Base-by-base conservation (phyloP, 306 rosid species). In the Glycine tomentella region DNA sequence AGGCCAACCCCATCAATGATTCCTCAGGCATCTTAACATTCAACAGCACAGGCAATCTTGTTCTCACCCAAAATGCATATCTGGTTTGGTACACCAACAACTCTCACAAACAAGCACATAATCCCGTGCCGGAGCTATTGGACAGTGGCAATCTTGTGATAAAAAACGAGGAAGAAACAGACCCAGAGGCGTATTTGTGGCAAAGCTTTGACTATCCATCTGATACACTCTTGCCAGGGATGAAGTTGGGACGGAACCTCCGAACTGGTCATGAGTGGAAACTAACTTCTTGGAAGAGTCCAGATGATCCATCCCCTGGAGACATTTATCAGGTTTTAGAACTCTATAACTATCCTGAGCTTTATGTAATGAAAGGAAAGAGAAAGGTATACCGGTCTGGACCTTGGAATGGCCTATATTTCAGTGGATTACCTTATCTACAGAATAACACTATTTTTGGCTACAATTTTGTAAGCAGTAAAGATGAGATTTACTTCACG, bases 71-170 rank as follows among this genome's bases (percentile, higher is more conserved):
- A 40, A 79, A 79, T 4, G 33, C 12, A 2, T 3, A 53, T 50
- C 2, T 62, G 25, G 36, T 80, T 15, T 84, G 84, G 87, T 0
- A 16, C 4, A 31, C 87, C 48, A 45, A 46, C 16, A 7, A 2
- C 31, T 40, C 81, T 2, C 16, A 8, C 1, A 69, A 63, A 59
- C 63, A 68, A 61, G 84, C 79, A 50, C 36, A 33, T 16, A 75
- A 59, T 20, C 79, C 79, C 1, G 16, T 84, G 7, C 69, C 36
- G 4, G 48, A 3, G 74, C 81, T 84, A n/a, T 59, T 84, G 74
- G 81, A 84, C 14, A 57, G 8, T 0, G 87, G 88, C 40, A 87
- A 59, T 48, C 86, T 91, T 12, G 80, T 88, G 8, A 63, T 88
- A 7, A 80, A 72, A 38, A 11, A 80, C 55, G 90, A 85, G 3